Evolutionary conservation across 306 rosid species (phyloP).

Genomic region (Citrullus amarus): DNA sequence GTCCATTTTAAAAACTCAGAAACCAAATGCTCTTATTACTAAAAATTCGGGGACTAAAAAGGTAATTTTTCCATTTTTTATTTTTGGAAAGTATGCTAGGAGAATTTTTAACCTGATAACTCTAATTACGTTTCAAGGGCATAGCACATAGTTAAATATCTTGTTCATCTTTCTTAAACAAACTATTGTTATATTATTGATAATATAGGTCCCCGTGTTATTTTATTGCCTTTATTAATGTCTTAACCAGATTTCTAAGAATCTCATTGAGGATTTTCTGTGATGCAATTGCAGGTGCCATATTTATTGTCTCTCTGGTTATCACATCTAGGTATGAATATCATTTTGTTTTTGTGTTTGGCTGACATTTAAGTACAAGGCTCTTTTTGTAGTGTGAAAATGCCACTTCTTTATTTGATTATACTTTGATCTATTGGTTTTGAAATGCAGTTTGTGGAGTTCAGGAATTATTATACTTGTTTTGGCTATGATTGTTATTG

Average conservation of each 20-base stretch:
- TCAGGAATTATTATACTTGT: slow-evolving; percentile 74
- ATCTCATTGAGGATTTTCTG: slow-evolving; percentile 1
- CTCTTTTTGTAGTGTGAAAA: neutral
- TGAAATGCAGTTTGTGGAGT: slow-evolving; percentile 70
- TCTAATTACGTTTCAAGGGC: neutral
- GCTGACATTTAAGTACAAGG: neutral
- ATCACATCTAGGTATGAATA: slow-evolving; percentile 69
- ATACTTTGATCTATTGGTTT: slow-evolving; percentile 11
- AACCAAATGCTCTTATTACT: too few species aligned
- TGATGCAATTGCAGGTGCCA: slow-evolving; percentile 54
- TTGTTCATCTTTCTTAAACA: neutral
- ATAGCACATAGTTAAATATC: neutral
- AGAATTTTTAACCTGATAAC: neutral
- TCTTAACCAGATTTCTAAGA: neutral
- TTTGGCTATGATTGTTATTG: slow-evolving; percentile 80
- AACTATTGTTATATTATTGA: neutral
- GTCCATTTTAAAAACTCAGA: too few species aligned
- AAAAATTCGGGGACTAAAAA: too few species aligned
- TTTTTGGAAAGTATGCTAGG: neutral
- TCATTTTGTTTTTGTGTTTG: slow-evolving; percentile 15
- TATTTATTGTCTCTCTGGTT: slow-evolving; percentile 74
- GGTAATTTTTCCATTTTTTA: neutral
- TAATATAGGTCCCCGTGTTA: neutral
- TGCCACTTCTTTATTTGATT: neutral
- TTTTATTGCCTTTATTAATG: neutral